Base-by-base conservation (phyloP, 768 basidiomycete species). In the Lanmaoa rubissima region DNA sequence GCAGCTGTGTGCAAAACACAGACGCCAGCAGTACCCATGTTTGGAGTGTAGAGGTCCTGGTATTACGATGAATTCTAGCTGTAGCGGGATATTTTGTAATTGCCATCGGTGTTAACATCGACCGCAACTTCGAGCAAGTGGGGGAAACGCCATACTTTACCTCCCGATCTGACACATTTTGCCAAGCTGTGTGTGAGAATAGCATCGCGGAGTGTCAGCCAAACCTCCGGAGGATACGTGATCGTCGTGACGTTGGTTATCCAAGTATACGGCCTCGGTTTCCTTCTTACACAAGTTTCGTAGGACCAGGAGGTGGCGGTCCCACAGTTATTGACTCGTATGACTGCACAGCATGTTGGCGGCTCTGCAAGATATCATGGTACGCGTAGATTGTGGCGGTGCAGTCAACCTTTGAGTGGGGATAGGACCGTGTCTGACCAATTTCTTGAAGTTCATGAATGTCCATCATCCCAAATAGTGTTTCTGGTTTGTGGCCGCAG, bases 121-220 rank as follows among this genome's bases (percentile, higher is more conserved):
- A 54, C 58, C 68, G 63, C 45, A 21, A 55, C 48, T 60, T 65
- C 53, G 40, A 65, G 53, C 14, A 48, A 52, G 46, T 31, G 53
- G 36, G 40, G 21, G 54, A 69, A 65, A 62, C 65, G 68, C 67
- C 68, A 47, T 62, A 67, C 48, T 65, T 63, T 55, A n/a, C 40
- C n/a, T 39, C 55, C 68, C 67, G 68, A 67, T 49, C 36, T 67
- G 66, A 69, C 67, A 66, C 67, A 17, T 57, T 49, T 45, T 44
- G 57, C 58, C 65, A 69, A 62, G 68, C 68, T 68, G 68, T 68
- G 67, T 68, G 67, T 69, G 67, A 58, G 67, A 68, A 67, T 51
- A 46, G 48, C 13, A 51, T 53, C 55, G 3, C 59, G 52, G 48
- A 45, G 51, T 16, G 39, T 39, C 32, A 47, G 40, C 19, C 43